A percentile compares a stretch with the other conserved stretches of the same genome.
phyloP scores from a whole-genome alignment of 164 flowering plant species.

The Hamamelis virginiana region DNA sequence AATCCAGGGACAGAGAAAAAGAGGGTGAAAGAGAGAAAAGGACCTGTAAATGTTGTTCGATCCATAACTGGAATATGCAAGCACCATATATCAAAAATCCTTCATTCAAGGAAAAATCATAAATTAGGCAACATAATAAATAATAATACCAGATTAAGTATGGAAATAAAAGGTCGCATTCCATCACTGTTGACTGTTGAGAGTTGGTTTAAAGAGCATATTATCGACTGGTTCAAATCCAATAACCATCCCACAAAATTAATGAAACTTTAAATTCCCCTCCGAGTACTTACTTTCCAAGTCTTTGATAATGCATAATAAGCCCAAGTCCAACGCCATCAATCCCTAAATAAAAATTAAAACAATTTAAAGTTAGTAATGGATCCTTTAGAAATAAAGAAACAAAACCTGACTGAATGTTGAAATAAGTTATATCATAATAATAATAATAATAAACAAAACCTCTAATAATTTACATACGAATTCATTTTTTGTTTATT shows the following conservation, averaged over 20 bases:
- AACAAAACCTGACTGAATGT: neutral
- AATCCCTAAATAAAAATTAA: slow-evolving; percentile 32
- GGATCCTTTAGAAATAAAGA: neutral
- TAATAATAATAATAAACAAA: too few species aligned
- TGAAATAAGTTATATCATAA: too few species aligned
- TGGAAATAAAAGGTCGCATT: neutral
- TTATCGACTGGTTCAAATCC: too few species aligned
- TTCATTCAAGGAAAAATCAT: slow-evolving; percentile 15
- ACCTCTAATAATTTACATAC: too few species aligned
- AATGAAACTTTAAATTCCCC: neutral
- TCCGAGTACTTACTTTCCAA: slow-evolving; percentile 40
- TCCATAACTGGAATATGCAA: slow-evolving; percentile 58
- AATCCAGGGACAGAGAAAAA: too few species aligned
- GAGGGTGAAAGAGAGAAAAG: neutral
- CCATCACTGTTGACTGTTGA: too few species aligned
- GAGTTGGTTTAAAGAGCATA: too few species aligned
- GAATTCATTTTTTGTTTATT: too few species aligned
- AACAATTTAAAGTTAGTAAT: neutral
- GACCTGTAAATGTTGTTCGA: slow-evolving; percentile 59
- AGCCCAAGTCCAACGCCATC: slow-evolving; percentile 60
- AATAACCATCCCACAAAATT: too few species aligned
- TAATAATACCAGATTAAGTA: neutral
- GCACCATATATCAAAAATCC: slow-evolving; percentile 69
- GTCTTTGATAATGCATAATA: slow-evolving; percentile 38
- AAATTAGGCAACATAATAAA: neutral